Evolutionary conservation across 2,329 filamentous ascomycete genomes (phyloP), one percentile per base, ranked within the genome.

Genomic region (Fusarium buharicum): DNA sequence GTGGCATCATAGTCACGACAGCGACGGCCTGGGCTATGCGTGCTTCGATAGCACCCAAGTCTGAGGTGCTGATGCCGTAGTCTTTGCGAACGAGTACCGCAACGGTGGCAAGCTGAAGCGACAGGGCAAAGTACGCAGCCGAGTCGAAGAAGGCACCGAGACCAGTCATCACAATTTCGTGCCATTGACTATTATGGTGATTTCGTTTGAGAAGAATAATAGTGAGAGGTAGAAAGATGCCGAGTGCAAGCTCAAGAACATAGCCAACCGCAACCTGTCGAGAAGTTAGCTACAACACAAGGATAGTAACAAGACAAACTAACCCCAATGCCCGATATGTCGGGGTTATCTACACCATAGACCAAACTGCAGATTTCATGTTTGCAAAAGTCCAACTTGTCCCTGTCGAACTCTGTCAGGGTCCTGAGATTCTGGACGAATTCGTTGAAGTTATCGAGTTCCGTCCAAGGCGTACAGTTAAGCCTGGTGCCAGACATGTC

Each of bases 281-380:
- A 28, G 6, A 36, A 14, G 44, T 66, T 8, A 64, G 55, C 17
- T 12, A 13, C 12, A 7, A 13, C 4, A 6, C 12, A 12, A 14
- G 6, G 7, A 16, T 13, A 14, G n/a, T 6, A 28, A 22, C 3
- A 17, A n/a, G n/a, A 50, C 55, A 4, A 16, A 69, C 67, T 6
- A 18, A 69, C 67, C 8, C 58, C 67, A 39, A 70, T 67, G 9
- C 63, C 65, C 3, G 65, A 67, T 31, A 70, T 70, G 16, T 68
- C 65, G 14, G 65, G 60, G 16, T 68, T 70, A 2, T 58, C 58
- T 4, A 37, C 53, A 4, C 67, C 61, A 14, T 70, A 69, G 6
- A 67, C 33, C 12, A 54, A 50, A 6, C 22, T 59, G n/a, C 61
- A 67, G 17, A 61, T 69, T 28, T 64, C 40, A n/a, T 9, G n/a